These are phyloP conservation scores for Xylariomycetidae sp. DNA, from an alignment of 2,329 filamentous ascomycete species.

Conservation along the genomic window DNA sequence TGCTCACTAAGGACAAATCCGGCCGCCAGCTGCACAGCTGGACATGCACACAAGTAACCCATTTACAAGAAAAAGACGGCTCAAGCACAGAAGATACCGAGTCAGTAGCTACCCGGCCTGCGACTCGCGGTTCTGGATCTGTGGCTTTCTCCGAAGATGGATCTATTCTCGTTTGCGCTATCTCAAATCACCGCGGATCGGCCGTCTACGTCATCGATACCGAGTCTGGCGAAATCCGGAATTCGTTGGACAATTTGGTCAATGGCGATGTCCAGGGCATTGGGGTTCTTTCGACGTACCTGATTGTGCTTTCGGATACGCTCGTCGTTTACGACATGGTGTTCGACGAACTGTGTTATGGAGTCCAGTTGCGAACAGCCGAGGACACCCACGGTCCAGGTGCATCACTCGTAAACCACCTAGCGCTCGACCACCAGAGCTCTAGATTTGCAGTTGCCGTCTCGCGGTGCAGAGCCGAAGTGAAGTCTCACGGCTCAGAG, in stretches of 20 bases:
- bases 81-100: constrained; percentile 28
- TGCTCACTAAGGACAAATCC: constrained; percentile 55
- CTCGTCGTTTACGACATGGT: constrained; percentile 83
- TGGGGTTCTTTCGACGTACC: constrained; percentile 65
- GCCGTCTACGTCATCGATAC: constrained; percentile 74
- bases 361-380: constrained; percentile 46
- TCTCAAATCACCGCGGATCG: constrained; percentile 49
- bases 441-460: constrained; percentile 63
- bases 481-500: constrained; percentile 42
- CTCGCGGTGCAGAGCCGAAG: constrained; percentile 24
- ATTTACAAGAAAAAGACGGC: constrained; percentile 40
- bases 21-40: constrained; percentile 65
- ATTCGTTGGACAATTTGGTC: constrained; percentile 64
- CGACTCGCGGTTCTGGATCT: constrained; percentile 59
- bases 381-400: constrained; percentile 29
- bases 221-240: constrained; percentile 59
- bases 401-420: constrained; percentile 49
- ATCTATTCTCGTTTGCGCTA: constrained; percentile 71
- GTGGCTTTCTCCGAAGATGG: constrained; percentile 80
- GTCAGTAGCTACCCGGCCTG: constrained; percentile 25
- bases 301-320: constrained; percentile 70
- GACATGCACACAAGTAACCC: constrained; percentile 60
- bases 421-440: constrained; percentile 66
- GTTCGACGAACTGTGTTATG: constrained; percentile 67
- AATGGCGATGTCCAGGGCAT: constrained; percentile 62